Evolutionary conservation across 805 yeast genomes (phyloP).

Genomic region (Sugiyamaella floridensis): DNA sequence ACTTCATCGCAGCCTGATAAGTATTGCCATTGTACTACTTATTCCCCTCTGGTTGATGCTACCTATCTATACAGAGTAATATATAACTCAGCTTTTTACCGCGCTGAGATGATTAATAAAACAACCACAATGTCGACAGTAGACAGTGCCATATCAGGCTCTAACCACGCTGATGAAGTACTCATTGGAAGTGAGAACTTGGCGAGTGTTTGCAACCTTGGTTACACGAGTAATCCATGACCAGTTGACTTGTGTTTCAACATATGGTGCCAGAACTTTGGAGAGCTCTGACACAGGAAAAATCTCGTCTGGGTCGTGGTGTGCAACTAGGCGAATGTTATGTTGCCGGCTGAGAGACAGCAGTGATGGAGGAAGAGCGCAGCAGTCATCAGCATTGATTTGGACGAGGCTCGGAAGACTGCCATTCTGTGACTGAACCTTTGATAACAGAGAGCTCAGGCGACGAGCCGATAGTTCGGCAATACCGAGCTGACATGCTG

Average conservation of each 20-base stretch:
- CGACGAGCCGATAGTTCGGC: constrained; percentile 25
- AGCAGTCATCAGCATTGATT: constrained; percentile 31
- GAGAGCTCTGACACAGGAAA: constrained; percentile 14
- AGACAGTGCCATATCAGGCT: not conserved
- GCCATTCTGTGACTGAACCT: constrained; percentile 9
- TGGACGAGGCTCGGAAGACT: constrained; percentile 23
- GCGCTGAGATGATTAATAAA: too few species aligned
- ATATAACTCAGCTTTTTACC: not conserved
- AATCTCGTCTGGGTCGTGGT: constrained; percentile 29
- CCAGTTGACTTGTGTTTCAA: constrained; percentile 9
- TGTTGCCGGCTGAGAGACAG: constrained; percentile 23
- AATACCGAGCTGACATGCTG: constrained; percentile 22
- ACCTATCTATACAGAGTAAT: not conserved
- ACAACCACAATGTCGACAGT: too few species aligned
- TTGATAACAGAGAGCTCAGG: constrained; percentile 17
- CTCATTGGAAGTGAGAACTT: constrained; percentile 21
- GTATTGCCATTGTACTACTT: not conserved
- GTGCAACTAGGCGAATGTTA: constrained; percentile 27
- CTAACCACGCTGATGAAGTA: constrained; percentile 10
- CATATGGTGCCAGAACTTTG: constrained; percentile 7
- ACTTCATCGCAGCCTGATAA: constrained; percentile 25
- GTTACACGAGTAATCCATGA: constrained; percentile 22
- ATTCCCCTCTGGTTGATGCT: not conserved
- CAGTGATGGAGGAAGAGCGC: constrained; percentile 31
- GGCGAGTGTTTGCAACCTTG: constrained; percentile 17